Conservation (phyloP, 2,329 filamentous ascomycete genomes). For the Fusarium graminum region DNA sequence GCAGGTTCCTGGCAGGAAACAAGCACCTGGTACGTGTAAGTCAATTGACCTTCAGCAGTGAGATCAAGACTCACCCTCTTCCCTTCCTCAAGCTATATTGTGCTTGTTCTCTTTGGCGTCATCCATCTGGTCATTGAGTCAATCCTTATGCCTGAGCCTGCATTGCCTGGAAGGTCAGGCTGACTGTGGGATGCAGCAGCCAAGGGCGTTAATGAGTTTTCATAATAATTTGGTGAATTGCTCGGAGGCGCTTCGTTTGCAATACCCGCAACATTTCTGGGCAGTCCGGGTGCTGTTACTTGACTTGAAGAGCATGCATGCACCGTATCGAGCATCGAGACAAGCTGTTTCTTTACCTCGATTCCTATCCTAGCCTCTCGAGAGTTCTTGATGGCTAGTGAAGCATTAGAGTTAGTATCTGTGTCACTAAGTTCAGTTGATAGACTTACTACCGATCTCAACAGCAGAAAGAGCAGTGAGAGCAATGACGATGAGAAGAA, state of each 20-base stretch:
- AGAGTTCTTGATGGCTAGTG: conserved; percentile 23
- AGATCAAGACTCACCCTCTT: not conserved
- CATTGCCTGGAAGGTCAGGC: conserved; percentile 21
- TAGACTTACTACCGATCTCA: conserved; percentile 32
- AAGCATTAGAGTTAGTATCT: not conserved
- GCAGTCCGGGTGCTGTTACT: not conserved
- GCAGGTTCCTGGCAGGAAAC: not conserved
- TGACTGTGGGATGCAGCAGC: conserved; percentile 20
- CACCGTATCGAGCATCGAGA: not conserved
- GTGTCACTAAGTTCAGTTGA: not conserved
- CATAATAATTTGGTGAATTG: not conserved
- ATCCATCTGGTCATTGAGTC: conserved; percentile 21
- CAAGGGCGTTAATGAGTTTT: conserved; percentile 5
- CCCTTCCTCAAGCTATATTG: conserved; percentile 19
- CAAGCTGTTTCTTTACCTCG: conserved; percentile 13
- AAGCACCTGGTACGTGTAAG: conserved; percentile 1
- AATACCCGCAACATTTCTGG: not conserved
- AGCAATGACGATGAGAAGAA: conserved; percentile 26
- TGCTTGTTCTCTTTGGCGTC: conserved; percentile 12
- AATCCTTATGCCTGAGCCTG: conserved; percentile 15
- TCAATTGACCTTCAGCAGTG: not conserved
- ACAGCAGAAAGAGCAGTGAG: conserved; percentile 27
- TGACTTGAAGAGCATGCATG: not conserved
- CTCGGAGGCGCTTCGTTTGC: not conserved
- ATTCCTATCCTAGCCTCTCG: conserved; percentile 19